A percentile compares a stretch with the other conserved stretches of the same genome.
These are phyloP conservation scores for Bryopsis sp. DNA, from an alignment of 139 green algal genomes.

Conservation along the genomic window DNA sequence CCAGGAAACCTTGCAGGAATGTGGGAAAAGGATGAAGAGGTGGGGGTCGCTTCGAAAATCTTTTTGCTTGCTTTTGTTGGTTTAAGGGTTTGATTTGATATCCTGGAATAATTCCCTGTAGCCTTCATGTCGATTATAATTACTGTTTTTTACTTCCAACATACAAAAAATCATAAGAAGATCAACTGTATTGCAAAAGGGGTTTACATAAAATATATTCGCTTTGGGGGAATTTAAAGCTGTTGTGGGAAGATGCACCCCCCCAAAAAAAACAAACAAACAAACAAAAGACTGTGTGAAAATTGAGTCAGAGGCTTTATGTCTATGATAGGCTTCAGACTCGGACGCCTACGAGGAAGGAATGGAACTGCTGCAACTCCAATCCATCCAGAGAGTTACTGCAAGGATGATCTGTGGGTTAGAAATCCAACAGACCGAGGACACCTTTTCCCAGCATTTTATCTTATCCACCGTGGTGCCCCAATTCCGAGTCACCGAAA, in stretches of 20 bases:
- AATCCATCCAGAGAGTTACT: slow-evolving; percentile 5
- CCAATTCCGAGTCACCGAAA: slow-evolving; percentile 17
- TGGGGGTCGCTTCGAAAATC: not conserved
- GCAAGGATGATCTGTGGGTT: slow-evolving; percentile 2
- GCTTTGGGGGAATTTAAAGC: too few species aligned
- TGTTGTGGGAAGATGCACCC: too few species aligned
- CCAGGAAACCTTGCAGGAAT: too few species aligned
- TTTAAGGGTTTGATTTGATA: not conserved
- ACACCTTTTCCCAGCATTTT: slow-evolving; percentile 11
- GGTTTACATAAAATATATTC: too few species aligned
- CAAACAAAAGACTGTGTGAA: too few species aligned
- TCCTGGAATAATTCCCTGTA: too few species aligned
- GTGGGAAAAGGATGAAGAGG: not conserved
- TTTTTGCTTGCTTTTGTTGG: not conserved
- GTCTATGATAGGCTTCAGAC: not conserved
- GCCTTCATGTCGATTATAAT: too few species aligned
- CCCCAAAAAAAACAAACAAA: too few species aligned
- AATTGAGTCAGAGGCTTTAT: not conserved
- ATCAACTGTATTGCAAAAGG: too few species aligned
- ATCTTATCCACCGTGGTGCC: slow-evolving; percentile 17
- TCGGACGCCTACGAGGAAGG: not conserved
- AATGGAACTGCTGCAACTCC: slow-evolving; percentile 12
- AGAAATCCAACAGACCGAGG: not conserved
- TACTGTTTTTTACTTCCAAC: too few species aligned
- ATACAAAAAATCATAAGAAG: too few species aligned